Conservation (phyloP, 208 protist genomes). For the Acanthamoeba lenticulata region DNA sequence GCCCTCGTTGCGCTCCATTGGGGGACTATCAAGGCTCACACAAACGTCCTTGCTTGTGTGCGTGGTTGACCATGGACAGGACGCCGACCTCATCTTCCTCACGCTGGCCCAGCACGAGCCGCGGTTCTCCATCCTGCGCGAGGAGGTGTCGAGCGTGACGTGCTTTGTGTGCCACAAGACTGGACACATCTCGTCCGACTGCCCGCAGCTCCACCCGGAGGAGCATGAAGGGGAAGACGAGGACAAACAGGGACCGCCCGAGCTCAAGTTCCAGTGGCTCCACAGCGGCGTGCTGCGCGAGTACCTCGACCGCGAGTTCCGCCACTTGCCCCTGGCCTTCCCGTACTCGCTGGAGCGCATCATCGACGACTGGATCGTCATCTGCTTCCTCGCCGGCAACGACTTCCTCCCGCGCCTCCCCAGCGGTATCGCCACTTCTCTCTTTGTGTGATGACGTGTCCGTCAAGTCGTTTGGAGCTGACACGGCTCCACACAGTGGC, state of each 20-base stretch:
- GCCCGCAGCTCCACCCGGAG: constrained; percentile 1
- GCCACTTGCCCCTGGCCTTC: neutral
- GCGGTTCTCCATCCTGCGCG: constrained; percentile 87
- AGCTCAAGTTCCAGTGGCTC: constrained; percentile 84
- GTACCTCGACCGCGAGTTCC: constrained; percentile 94
- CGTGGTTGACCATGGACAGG: neutral
- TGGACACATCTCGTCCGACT: constrained; percentile 35
- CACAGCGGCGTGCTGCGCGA: constrained; percentile 95
- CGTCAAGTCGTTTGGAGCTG: neutral
- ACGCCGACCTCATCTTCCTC: constrained; percentile 92
- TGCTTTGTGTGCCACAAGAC: constrained; percentile 60
- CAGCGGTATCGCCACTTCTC: neutral
- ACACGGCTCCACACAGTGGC: neutral
- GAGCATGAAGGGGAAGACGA: neutral
- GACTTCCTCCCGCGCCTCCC: constrained; percentile 98
- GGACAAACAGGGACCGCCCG: neutral
- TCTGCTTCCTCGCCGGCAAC: constrained; percentile 99
- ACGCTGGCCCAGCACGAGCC: constrained; percentile 88
- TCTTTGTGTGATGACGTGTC: neutral
- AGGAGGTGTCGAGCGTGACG: constrained; percentile 77
- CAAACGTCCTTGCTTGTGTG: no score
- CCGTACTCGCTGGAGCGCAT: constrained; percentile 92
- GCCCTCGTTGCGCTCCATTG: neutral
- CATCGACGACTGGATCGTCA: constrained; percentile 97
- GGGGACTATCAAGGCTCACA: neutral